Evolutionary conservation across 768 basidiomycete species (phyloP), one percentile per base, ranked within the genome.

Genomic region (Tylopilus vinaceipallidus): DNA sequence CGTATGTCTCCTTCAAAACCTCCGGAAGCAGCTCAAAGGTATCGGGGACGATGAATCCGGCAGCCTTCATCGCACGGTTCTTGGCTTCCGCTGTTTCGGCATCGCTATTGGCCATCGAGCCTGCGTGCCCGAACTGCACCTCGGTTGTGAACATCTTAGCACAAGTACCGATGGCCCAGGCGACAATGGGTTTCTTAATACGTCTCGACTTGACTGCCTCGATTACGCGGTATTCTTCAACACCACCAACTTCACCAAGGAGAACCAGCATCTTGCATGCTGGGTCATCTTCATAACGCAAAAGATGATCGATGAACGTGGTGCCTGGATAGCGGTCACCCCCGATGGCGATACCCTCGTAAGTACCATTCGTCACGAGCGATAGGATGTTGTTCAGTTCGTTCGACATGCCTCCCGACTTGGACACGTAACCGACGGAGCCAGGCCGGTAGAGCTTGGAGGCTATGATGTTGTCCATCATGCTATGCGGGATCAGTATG

Each of bases 391-490:
- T 99, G 88, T 99, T 98, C 64, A 99, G 78, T 73, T 99, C 95
- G 77, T 98, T 98, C 63, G 95, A 98, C 95, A 99, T 99, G 71
- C 95, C 95, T 60, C 95, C 95, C 8, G 95, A 98, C 77, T 99
- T 99, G 71, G 93, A 97, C 67, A 99, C 95, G 72, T 98, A 99
- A 64, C 95, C 95, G 61, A 99, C 91, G 12, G 94, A 93, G 49
- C 95, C 95, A 23, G 94, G 77, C 63, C 95, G 93, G 82, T 98
- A 99, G 55, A 99, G 88, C 79, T 98, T 99, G 55, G 93, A 95
- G 7, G 95, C 77, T 66, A 98, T 97, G 75, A 98, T 95, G 79
- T 98, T 99, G 79, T 99, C 95, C 95, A 98, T 97, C 95, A 98
- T 98, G 65, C 91, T 87, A 53, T 6, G 10, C 2, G 10, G 27